Base-by-base conservation (phyloP, 768 basidiomycete genomes). In the Suillus tomentosus region DNA sequence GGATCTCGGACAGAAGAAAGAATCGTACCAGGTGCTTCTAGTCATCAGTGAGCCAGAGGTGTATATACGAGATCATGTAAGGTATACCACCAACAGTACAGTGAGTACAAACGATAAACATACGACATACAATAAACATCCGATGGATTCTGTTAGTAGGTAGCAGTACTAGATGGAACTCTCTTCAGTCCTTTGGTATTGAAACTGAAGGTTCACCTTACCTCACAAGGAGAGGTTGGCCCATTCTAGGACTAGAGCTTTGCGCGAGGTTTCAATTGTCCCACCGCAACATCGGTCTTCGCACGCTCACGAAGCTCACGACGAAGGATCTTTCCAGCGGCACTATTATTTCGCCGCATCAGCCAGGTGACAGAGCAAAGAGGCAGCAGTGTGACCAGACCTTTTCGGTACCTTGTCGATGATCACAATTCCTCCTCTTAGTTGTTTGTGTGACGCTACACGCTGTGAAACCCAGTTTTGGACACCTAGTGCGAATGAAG, bases 321-420 rank as follows among this genome's bases (percentile, higher is more conserved):
- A 53, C 94, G 82, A 39, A 96, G 75, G 70, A 97, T 97, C 77
- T 96, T 96, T 3, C 95, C 95, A 61, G 92, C 85, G 39, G 93
- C 87, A 68, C 92, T 94, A 65, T 31, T 15, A 71, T 58, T 62
- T 31, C 51, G 40, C 50, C 19, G 22, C 39, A 36, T 61, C 40
- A 63, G 58, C 8, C 15, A 62, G 22, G 43, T 5, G 8, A n/a
- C 40, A 60, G 17, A n/a, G 61, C 13, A 37, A 37, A 22, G 14
- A 64, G 37, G 17, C 19, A 27, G 14, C 40, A 17, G 13, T 34
- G 7, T 13, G 15, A 17, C 13, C 55, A 1, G 9, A 73, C 76
- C 76, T 76, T 61, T 77, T 76, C 13, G 76, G 76, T 24, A 77
- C 68, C 40, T 76, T 75, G 45, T 87, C 84, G 48, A 93, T 79